phyloP scores from a whole-genome alignment of 208 protist genomes.

The Leptomonas pyrrhocoris region DNA sequence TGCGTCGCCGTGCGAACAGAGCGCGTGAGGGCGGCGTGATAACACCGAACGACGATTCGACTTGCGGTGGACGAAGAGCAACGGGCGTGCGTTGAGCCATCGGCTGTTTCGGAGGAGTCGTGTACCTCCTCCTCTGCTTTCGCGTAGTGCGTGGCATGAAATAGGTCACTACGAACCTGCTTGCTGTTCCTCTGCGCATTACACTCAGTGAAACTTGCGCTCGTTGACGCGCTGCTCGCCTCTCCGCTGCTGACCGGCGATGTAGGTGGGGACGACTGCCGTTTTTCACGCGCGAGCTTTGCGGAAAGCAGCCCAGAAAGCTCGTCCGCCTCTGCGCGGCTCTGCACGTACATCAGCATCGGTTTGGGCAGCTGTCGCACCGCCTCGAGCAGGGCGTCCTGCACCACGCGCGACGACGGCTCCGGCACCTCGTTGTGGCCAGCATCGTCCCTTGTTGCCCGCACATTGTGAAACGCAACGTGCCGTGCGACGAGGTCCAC shows the following conservation, averaged over 20 bases:
- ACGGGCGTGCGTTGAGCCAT: no score
- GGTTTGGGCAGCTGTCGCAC: slow-evolving; percentile 76
- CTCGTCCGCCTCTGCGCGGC: slow-evolving; percentile 78
- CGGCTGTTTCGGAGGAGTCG: no score
- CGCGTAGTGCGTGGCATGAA: slow-evolving; percentile 19
- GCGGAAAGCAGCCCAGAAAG: slow-evolving; percentile 54
- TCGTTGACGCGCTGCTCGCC: no score
- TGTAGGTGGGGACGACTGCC: background rate
- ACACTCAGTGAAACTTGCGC: no score
- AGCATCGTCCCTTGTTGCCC: background rate
- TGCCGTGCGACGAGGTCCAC: slow-evolving; percentile 41
- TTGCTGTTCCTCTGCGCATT: background rate
- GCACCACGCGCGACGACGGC: slow-evolving; percentile 47
- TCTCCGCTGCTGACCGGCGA: no score
- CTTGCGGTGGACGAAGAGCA: background rate
- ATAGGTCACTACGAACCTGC: background rate
- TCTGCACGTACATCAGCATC: slow-evolving; percentile 90
- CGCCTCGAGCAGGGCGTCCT: slow-evolving; percentile 64
- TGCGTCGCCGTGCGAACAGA: slow-evolving; percentile 66
- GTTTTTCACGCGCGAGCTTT: slow-evolving; percentile 33
- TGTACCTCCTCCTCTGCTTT: background rate
- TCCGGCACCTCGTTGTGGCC: background rate
- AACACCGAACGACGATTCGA: slow-evolving; percentile 61
- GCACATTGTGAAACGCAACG: slow-evolving; percentile 12
- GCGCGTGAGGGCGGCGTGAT: slow-evolving; percentile 76